Percentiles rank a stretch among this genome's conserved stretches.
Evolutionary conservation across 208 protist genomes (phyloP).

Genomic region (Leishmania lainsoni): DNA sequence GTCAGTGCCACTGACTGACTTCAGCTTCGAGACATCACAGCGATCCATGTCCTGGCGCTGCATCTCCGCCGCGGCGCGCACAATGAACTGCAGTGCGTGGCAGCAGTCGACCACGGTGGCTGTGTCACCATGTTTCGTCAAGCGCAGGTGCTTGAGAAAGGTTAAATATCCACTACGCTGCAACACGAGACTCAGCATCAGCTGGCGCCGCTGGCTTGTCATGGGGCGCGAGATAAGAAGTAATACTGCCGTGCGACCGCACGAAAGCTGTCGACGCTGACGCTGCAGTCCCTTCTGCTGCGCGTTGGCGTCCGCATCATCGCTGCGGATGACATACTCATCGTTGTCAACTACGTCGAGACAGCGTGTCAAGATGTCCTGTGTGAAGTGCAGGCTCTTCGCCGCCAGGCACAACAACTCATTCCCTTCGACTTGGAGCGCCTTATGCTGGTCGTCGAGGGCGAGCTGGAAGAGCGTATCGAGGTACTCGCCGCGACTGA

Average conservation of each 20-base stretch:
- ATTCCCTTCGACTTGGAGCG: conserved; percentile 75
- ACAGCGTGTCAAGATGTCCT: conserved; percentile 59
- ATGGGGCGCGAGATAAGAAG: conserved; percentile 63
- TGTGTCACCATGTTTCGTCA: conserved; percentile 55
- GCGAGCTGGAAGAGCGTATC: conserved; percentile 65
- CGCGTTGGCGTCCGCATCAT: conserved; percentile 27
- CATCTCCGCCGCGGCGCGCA: conserved; percentile 42
- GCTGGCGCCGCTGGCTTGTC: conserved; percentile 36
- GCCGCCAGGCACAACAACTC: conserved; percentile 70
- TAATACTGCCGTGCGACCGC: conserved; percentile 68
- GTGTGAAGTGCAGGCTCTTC: conserved; percentile 76
- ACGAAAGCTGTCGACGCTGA: conserved; percentile 74
- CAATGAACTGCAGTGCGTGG: conserved; percentile 68
- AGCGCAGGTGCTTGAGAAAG: conserved; percentile 77
- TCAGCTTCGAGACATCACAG: background rate
- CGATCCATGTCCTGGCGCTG: conserved; percentile 28
- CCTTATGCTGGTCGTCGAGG: conserved; percentile 51
- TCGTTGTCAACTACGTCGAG: conserved; percentile 84
- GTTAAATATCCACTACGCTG: conserved; percentile 72
- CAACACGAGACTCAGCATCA: conserved; percentile 60
- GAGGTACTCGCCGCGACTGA: conserved; percentile 50
- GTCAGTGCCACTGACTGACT: background rate
- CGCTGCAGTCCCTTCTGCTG: conserved; percentile 28
- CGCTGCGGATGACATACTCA: conserved; percentile 45
- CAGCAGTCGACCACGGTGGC: conserved; percentile 72